These are phyloP conservation scores for Clonostachys chloroleuca DNA, from an alignment of 2,329 filamentous ascomycete genomes.

Conservation along the genomic window DNA sequence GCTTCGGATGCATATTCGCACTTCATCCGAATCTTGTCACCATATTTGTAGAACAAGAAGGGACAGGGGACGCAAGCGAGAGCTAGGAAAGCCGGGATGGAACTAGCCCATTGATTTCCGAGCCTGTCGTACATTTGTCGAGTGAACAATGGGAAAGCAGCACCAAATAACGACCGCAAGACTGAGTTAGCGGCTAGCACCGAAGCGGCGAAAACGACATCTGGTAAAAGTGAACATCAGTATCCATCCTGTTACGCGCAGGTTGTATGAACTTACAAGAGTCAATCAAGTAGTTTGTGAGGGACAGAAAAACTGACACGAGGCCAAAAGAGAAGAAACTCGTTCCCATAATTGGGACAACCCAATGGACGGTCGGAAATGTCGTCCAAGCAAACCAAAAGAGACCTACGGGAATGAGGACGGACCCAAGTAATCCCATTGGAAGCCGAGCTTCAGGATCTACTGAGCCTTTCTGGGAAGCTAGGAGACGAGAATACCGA, in stretches of 20 bases:
- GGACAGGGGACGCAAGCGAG: slow-evolving; percentile 54
- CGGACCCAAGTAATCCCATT: slow-evolving; percentile 46
- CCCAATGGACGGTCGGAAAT: slow-evolving; percentile 43
- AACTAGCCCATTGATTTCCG: slow-evolving; percentile 67
- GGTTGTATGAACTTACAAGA: slow-evolving; percentile 17
- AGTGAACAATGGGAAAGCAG: slow-evolving; percentile 65
- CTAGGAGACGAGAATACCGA: background rate
- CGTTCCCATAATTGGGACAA: slow-evolving; percentile 30
- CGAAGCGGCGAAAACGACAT: slow-evolving; percentile 67
- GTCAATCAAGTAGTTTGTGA: slow-evolving; percentile 60
- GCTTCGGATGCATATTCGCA: slow-evolving; percentile 50
- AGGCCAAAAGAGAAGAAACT: slow-evolving; percentile 46
- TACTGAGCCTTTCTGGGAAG: background rate
- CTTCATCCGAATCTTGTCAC: slow-evolving; percentile 40
- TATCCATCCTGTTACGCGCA: no score
- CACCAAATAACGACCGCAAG: slow-evolving; percentile 62
- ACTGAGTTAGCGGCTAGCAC: slow-evolving; percentile 64
- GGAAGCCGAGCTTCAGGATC: slow-evolving; percentile 51
- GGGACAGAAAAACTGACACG: slow-evolving; percentile 54
- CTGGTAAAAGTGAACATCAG: no score
- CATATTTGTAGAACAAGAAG: slow-evolving; percentile 58
- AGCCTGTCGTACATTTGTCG: slow-evolving; percentile 41
- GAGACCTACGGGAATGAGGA: slow-evolving; percentile 47
- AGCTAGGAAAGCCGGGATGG: slow-evolving; percentile 64
- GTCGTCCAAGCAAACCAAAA: slow-evolving; percentile 62